These are phyloP conservation scores for Boeremia lycopersici DNA, from an alignment of 2,329 filamentous ascomycete genomes.

Conservation along the genomic window DNA sequence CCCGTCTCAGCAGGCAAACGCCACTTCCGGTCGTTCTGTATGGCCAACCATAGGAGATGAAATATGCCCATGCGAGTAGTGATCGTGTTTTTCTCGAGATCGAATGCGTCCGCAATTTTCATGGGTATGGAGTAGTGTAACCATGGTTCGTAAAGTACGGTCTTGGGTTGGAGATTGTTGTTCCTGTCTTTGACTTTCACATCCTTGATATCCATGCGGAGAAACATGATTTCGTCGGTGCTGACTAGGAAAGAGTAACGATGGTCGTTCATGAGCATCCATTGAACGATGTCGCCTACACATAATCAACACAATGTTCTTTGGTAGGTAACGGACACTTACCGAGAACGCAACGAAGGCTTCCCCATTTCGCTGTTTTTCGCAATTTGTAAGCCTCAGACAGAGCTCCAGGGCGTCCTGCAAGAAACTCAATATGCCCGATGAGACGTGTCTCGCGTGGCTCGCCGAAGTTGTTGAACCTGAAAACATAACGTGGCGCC, in stretches of 20 bases:
- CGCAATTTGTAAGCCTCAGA: slow-evolving; percentile 14
- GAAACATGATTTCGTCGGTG: slow-evolving; percentile 28
- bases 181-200: background rate
- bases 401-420: slow-evolving; percentile 20
- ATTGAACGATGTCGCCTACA: slow-evolving; percentile 26
- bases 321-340: background rate
- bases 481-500: slow-evolving; percentile 20
- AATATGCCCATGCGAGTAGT: slow-evolving; percentile 19
- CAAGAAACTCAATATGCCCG: slow-evolving; percentile 29
- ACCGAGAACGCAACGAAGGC: slow-evolving; percentile 29
- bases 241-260: slow-evolving; percentile 25
- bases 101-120: slow-evolving; percentile 15
- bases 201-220: slow-evolving; percentile 13
- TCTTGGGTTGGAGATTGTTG: background rate
- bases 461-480: background rate
- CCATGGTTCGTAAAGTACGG: slow-evolving; percentile 15
- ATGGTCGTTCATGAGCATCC: slow-evolving; percentile 26
- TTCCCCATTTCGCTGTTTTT: slow-evolving; percentile 20
- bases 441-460: slow-evolving; percentile 14
- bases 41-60: slow-evolving; percentile 13
- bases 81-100: slow-evolving; percentile 6
- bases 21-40: slow-evolving; percentile 3
- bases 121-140: slow-evolving; percentile 21
- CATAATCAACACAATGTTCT: background rate
- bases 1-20: slow-evolving; percentile 14